phyloP scores from a whole-genome alignment of 768 basidiomycete species.

The Termitomyces sp. region DNA sequence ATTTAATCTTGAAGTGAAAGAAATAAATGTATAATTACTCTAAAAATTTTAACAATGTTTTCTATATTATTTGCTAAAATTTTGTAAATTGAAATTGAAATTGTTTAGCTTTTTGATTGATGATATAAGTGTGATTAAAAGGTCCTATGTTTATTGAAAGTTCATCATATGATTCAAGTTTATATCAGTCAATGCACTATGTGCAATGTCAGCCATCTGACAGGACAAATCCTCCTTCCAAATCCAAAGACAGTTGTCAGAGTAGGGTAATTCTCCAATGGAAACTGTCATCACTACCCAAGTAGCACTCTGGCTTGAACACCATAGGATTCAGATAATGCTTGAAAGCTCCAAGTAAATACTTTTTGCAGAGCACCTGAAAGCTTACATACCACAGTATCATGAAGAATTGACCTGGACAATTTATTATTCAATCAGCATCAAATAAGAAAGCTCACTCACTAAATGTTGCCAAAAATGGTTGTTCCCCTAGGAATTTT shows the following conservation, averaged over 20 bases:
- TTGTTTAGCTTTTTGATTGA: too few species aligned
- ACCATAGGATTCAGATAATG: constrained; percentile 9
- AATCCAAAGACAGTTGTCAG: constrained; percentile 10
- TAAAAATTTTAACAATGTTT: too few species aligned
- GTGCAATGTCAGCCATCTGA: constrained; percentile 4
- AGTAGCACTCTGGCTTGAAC: constrained; percentile 9
- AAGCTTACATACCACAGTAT: constrained; percentile 1
- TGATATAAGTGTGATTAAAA: too few species aligned
- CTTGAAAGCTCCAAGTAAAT: neutral
- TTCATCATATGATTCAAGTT: too few species aligned
- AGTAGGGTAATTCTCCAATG: neutral
- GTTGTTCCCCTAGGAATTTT: constrained; percentile 13
- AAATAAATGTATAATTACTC: too few species aligned
- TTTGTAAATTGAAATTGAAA: too few species aligned
- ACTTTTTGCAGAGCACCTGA: neutral
- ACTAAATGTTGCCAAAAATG: constrained; percentile 12
- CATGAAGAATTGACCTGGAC: constrained; percentile 6
- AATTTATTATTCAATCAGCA: neutral
- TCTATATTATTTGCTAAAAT: too few species aligned
- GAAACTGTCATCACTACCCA: constrained; percentile 1
- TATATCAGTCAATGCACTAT: too few species aligned
- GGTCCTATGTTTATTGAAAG: too few species aligned
- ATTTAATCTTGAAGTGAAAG: too few species aligned
- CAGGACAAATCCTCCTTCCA: constrained; percentile 9
- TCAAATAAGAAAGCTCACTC: neutral